Evolutionary conservation across 805 yeast species (phyloP).

Genomic region (Hanseniaspora guilliermondii): DNA sequence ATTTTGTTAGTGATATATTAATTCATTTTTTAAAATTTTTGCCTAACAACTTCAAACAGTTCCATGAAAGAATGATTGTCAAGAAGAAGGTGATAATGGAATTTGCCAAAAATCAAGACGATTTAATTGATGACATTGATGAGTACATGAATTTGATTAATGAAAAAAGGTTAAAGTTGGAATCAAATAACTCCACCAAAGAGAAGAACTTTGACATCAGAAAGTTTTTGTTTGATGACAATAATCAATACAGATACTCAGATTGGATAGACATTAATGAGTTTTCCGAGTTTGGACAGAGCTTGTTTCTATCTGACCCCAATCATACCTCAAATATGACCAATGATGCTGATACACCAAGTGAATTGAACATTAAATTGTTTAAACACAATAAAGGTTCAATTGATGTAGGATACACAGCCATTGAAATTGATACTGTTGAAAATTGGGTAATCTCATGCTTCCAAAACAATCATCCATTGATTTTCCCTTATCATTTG

Average conservation of each 20-base stretch:
- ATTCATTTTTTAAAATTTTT: neutral
- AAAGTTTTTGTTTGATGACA: constrained; percentile 21
- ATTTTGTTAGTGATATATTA: neutral
- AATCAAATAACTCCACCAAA: constrained; percentile 15
- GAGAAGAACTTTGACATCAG: constrained; percentile 13
- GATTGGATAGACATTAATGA: constrained; percentile 16
- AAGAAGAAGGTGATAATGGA: neutral
- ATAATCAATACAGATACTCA: constrained; percentile 4
- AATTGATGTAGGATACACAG: neutral
- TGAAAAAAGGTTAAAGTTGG: neutral
- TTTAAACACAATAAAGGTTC: neutral
- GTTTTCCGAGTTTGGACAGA: constrained; percentile 1
- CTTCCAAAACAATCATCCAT: constrained; percentile 6
- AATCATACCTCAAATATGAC: no score
- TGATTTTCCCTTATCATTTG: constrained; percentile 9
- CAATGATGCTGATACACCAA: neutral
- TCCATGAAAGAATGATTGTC: neutral
- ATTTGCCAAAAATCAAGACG: neutral
- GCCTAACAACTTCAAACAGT: neutral
- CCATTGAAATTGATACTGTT: neutral
- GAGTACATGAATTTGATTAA: neutral
- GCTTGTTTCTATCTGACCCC: neutral
- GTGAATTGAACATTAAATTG: neutral
- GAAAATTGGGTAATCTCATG: constrained; percentile 2
- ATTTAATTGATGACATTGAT: neutral